Evolutionary conservation across 2,329 filamentous ascomycete species (phyloP).

Genomic region (Arthrobotrys sinensis): DNA sequence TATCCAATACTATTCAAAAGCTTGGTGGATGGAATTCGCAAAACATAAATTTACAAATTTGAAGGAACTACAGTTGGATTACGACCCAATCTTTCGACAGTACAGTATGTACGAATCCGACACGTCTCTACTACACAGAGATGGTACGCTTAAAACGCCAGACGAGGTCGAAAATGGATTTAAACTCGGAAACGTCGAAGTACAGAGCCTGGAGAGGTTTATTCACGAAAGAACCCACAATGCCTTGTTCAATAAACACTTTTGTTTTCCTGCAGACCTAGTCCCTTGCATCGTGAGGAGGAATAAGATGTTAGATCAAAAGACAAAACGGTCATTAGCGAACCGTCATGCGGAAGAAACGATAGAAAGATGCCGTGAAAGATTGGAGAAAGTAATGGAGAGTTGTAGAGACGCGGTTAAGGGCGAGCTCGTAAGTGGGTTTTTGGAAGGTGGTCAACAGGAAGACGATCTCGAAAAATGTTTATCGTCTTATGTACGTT

Average conservation of each 20-base stretch:
- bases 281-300: background rate
- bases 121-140: background rate
- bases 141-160: background rate
- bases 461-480: conserved; percentile 23
- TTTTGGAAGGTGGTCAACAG: background rate
- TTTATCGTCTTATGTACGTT: background rate
- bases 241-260: background rate
- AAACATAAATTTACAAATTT: conserved; percentile 5
- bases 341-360: conserved; percentile 6
- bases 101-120: conserved; percentile 11
- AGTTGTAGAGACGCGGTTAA: conserved; percentile 2
- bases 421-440: background rate
- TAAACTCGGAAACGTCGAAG: background rate
- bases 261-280: conserved; percentile 14
- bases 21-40: conserved; percentile 8
- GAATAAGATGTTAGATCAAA: background rate
- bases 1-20: conserved; percentile 10
- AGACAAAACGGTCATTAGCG: background rate
- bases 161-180: conserved; percentile 10
- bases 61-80: background rate
- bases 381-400: background rate
- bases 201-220: background rate
- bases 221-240: conserved; percentile 1
- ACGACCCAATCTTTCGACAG: background rate
- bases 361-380: conserved; percentile 1